Evolutionary conservation across 805 yeast species (phyloP).

Genomic region (Ogataea nonfermentans): DNA sequence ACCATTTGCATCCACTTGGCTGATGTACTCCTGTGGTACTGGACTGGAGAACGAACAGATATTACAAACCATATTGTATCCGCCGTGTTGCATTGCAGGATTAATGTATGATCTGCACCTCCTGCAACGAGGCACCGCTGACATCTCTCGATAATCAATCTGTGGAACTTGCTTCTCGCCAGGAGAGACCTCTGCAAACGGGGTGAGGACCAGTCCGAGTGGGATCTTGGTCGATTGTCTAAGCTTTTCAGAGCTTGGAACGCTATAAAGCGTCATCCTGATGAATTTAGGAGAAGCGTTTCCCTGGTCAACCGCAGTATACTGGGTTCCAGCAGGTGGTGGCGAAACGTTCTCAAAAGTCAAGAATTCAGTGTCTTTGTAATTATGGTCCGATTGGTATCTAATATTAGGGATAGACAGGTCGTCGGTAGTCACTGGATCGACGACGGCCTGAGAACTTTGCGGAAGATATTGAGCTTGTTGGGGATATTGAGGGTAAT

Average conservation of each 20-base stretch:
- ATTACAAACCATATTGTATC: conserved; percentile 73
- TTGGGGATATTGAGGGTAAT: background rate
- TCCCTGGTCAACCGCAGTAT: conserved; percentile 74
- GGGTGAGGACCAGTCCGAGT: conserved; percentile 74
- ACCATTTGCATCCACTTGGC: conserved; percentile 60
- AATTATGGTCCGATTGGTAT: conserved; percentile 33
- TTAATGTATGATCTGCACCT: conserved; percentile 91
- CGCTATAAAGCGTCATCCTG: conserved; percentile 75
- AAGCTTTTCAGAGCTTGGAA: conserved; percentile 72
- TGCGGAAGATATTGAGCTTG: conserved; percentile 1
- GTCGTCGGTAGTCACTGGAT: conserved; percentile 17
- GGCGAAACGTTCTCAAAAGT: conserved; percentile 80
- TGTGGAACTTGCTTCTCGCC: conserved; percentile 62
- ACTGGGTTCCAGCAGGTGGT: conserved; percentile 77
- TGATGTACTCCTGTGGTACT: conserved; percentile 64
- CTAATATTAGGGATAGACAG: conserved; percentile 40
- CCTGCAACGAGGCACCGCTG: conserved; percentile 84
- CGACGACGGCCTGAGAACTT: conserved; percentile 5
- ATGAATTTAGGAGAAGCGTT: conserved; percentile 77
- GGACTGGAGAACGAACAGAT: conserved; percentile 76
- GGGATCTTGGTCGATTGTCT: conserved; percentile 74
- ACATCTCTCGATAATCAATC: conserved; percentile 53
- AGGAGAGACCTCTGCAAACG: conserved; percentile 64
- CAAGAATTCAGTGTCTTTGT: conserved; percentile 47
- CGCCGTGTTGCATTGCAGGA: conserved; percentile 71